Evolutionary conservation across 176 grass and related monocot species (phyloP), one percentile per base, ranked within the genome.

Genomic region (Oryza meridionalis): DNA sequence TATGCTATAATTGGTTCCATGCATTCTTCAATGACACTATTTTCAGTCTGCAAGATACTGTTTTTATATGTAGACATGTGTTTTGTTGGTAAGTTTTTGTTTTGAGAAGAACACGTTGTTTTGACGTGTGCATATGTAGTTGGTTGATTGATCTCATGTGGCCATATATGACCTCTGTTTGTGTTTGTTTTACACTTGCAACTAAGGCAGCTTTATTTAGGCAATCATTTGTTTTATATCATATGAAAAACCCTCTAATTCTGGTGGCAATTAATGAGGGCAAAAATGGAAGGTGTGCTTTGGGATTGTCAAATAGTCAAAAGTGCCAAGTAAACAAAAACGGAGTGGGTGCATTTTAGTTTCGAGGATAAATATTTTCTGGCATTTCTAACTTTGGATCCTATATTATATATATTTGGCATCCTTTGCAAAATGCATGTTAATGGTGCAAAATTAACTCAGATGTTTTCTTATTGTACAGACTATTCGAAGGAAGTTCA

Each of bases 401-500:
- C 7, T 62, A 22, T 61, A 61, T 61, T 14, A n/a, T 61, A 61
- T 53, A 19, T 61, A 22, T 61, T 61, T 61, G 7, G 7, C 7
- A 1, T 22, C 55, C 55, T 8, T 61, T 2, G 7, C 55, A 24
- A 24, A 7, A 7, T 62, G 19, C 58, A 62, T 73, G 12, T 38
- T 46, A 69, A 65, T 65, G 33, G 25, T 53, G 58, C 17, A 70
- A 22, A n/a, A 27, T 64, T 90, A 67, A 78, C 46, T 44, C 40
- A 29, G 29, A 46, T 45, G 9, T 76, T 70, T 70, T 63, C 58
- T 37, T 67, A 49, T 82, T 87, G 29, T 75, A 73, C 79, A 97
- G 95, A 94, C 40, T 93, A 94, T 86, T 91, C 88, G 13, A 90
- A 75, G 72, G 95, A 94, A 31, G 72, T 94, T 64, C 80, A 32